These are phyloP conservation scores for Stemphylium lycopersici DNA, from an alignment of 2,329 filamentous ascomycete genomes.

Conservation along the genomic window DNA sequence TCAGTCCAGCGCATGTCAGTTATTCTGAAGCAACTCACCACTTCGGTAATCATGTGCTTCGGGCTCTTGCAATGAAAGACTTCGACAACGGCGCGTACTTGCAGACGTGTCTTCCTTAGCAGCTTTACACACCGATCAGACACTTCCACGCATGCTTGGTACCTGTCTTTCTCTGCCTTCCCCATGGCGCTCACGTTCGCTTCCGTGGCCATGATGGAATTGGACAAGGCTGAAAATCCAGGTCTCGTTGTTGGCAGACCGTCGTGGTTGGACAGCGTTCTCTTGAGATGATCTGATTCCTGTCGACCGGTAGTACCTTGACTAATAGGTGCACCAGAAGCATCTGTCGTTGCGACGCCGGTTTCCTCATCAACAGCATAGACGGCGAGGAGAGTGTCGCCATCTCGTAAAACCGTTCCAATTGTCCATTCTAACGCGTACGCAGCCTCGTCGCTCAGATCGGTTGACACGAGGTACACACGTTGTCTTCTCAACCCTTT, in stretches of 20 bases:
- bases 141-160: conserved; percentile 80
- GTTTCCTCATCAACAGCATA: conserved; percentile 91
- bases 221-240: conserved; percentile 41
- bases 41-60: conserved; percentile 93
- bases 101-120: conserved; percentile 86
- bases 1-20: conserved; percentile 29
- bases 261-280: conserved; percentile 61
- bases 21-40: conserved; percentile 58
- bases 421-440: conserved; percentile 98
- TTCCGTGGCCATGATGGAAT: conserved; percentile 43
- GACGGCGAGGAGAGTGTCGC: conserved; percentile 90
- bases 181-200: conserved; percentile 51
- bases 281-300: conserved; percentile 75
- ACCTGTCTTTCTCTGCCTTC: conserved; percentile 75
- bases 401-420: conserved; percentile 90
- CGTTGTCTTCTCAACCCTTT: conserved; percentile 79
- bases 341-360: conserved; percentile 57
- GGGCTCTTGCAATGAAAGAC: conserved; percentile 98
- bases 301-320: conserved; percentile 75
- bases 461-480: conserved; percentile 94
- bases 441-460: conserved; percentile 90
- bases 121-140: conserved; percentile 84
- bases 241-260: conserved; percentile 39
- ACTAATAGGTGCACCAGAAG: conserved; percentile 63
- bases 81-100: conserved; percentile 92